These are phyloP conservation scores for Tylopilus vinaceipallidus DNA, from an alignment of 768 basidiomycete genomes.

Conservation along the genomic window DNA sequence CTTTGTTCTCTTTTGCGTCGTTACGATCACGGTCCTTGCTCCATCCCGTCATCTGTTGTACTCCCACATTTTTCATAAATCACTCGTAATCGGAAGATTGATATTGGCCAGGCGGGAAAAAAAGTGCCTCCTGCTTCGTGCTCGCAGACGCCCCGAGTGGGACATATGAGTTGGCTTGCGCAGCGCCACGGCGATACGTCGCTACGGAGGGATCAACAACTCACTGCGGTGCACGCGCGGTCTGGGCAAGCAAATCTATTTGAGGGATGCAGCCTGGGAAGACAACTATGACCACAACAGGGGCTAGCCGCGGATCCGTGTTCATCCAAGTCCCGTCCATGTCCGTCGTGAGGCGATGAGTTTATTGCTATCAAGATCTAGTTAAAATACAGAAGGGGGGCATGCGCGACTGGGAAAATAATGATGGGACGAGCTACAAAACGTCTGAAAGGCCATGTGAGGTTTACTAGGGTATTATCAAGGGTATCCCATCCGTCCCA, in stretches of 20 bases:
- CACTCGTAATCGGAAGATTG: neutral
- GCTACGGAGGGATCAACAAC: neutral
- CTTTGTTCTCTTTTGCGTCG: neutral
- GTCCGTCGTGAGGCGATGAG: too few species aligned
- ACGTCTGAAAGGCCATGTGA: slow-evolving; percentile 5
- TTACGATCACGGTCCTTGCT: neutral
- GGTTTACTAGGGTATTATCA: slow-evolving; percentile 18
- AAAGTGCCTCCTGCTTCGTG: neutral
- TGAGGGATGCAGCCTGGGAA: too few species aligned
- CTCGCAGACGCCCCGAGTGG: neutral
- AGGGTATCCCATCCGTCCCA: slow-evolving; percentile 22
- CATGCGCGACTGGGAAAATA: neutral
- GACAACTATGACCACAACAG: slow-evolving; percentile 3
- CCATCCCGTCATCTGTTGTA: neutral
- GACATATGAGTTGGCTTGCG: slow-evolving; percentile 2
- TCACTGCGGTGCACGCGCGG: neutral
- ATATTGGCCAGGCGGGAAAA: neutral
- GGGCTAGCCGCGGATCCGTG: neutral
- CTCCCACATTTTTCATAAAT: neutral
- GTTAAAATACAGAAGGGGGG: slow-evolving; percentile 11
- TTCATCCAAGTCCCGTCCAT: too few species aligned
- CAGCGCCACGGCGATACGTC: slow-evolving; percentile 3
- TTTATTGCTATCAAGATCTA: slow-evolving; percentile 7
- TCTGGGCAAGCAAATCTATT: neutral
- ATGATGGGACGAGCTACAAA: slow-evolving; percentile 4